Base-by-base conservation (phyloP, 805 yeast genomes). In the Pichia manshurica region DNA sequence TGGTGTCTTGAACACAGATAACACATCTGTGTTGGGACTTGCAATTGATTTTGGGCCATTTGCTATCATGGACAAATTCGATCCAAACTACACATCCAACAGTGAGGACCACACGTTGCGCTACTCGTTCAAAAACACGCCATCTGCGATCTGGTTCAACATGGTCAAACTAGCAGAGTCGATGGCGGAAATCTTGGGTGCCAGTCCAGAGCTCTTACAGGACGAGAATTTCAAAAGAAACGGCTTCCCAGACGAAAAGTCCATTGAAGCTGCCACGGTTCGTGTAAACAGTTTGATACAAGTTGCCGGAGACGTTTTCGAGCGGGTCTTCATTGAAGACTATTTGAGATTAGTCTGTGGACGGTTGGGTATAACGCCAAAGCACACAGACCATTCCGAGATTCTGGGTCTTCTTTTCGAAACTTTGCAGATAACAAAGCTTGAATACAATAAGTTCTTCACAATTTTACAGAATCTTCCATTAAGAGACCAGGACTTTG, bases 31-130 rank as follows among this genome's bases (percentile, higher is more conserved):
- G n/a, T 59, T 84, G 39, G 99, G 99, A 0, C 69, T 89, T 10
- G 78, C 96, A 0, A 77, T 93, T 65, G 99, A 91, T 65, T 93
- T 84, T 64, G 99, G 98, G 3, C 98, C 99, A 0, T 93, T 87
- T 67, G 86, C 95, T 17, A 84, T 89, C 51, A 76, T 90, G 84
- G 96, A 90, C 60, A 78, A 76, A 40, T 91, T 83, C 61, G 82
- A 87, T 58, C 90, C 95, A 15, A 65, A 74, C 42, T 91, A 75
- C 60, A 86, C 97, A 0, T 91, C 98, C 2, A 91, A 93, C 61
- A 88, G 87, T 47, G 97, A 89, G 59, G 99, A 93, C 64, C 75
- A 73, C 38, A 67, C 70, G 42, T 62, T 70, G 16, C 71, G 96
- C 39, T 91, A 93, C 62, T 78, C 88, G 7, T 90, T 84, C 66